Conservation (phyloP, 441 rosid species). For the Populus hybrid region DNA sequence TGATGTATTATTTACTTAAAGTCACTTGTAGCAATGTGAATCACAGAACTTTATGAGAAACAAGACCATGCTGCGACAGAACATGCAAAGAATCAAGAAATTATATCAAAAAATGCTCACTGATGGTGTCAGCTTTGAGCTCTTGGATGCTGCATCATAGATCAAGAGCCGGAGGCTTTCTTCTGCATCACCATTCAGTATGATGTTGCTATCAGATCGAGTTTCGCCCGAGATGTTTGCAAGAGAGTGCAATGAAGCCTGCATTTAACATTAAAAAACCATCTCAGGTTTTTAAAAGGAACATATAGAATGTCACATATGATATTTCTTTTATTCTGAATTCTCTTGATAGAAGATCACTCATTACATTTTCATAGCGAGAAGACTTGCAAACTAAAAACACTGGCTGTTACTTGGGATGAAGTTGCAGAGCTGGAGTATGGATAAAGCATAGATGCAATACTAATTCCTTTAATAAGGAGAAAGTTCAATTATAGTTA, state of each 20-base stretch:
- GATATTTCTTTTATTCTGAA: background rate
- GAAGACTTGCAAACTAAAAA: background rate
- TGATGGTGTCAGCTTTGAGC: conserved; percentile 74
- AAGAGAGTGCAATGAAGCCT: conserved; percentile 86
- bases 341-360: conserved; percentile 3
- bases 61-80: background rate
- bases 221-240: conserved; percentile 73
- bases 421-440: background rate
- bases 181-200: conserved; percentile 62
- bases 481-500: background rate
- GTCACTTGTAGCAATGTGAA: background rate
- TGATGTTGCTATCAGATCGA: conserved; percentile 41
- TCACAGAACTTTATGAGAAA: background rate
- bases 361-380: background rate
- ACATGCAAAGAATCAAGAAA: conserved; percentile 1
- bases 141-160: conserved; percentile 72
- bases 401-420: background rate
- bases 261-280: conserved; percentile 27
- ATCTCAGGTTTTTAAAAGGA: conserved; percentile 2
- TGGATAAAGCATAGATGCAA: background rate
- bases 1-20: background rate
- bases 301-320: background rate
- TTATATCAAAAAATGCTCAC: conserved; percentile 36
- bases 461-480: background rate
- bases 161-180: conserved; percentile 61